Evolutionary conservation across 768 basidiomycete genomes (phyloP), one percentile per base, ranked within the genome.

Genomic region (Amanita pallidorosea): DNA sequence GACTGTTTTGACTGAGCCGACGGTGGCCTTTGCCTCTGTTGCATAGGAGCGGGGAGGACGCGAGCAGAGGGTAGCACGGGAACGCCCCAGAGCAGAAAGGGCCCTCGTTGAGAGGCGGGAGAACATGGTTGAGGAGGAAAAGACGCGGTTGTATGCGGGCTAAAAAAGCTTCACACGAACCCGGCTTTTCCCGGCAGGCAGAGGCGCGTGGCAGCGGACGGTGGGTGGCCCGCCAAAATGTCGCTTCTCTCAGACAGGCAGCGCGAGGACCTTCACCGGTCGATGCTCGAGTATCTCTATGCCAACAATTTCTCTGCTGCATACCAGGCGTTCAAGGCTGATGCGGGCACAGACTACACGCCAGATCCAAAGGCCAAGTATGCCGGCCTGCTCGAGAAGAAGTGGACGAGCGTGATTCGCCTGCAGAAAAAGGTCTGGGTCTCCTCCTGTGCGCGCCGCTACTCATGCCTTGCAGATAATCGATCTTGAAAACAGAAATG

Each of bases 331-430:
- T 65, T 79, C 54, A 79, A 76, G 61, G 62, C 69, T 37, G 77
- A 81, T 53, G 66, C 74, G 29, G 72, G 74, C 51, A 61, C 75
- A 23, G 79, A 83, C 53, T 88, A 85, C 63, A 73, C 75, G 3
- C 88, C 87, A 13, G 92, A 95, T 71, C 81, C 89, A 20, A 91
- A 88, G 63, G 81, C 89, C 46, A 86, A 88, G 64, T 85, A 83
- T 60, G 81, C 83, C 1, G 93, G 92, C 1, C 69, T 97, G 51
- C 69, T 97, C 54, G 94, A 91, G 72, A 95, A 95, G 83, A 97
- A 97, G 67, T 97, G 94, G 94, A 95, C 90, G 45, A 89, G 86
- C 61, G 91, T 96, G 31, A 94, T 97, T 53, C 78, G 94, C 57
- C 67, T 97, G 63, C 94, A 97, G 72, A 90, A 94, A 76, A 95